A percentile compares a stretch with the other conserved stretches of the same genome.
These are phyloP conservation scores for Globisporangium irregulare DNA, from an alignment of 352 stramenopile genomes.

Conservation along the genomic window DNA sequence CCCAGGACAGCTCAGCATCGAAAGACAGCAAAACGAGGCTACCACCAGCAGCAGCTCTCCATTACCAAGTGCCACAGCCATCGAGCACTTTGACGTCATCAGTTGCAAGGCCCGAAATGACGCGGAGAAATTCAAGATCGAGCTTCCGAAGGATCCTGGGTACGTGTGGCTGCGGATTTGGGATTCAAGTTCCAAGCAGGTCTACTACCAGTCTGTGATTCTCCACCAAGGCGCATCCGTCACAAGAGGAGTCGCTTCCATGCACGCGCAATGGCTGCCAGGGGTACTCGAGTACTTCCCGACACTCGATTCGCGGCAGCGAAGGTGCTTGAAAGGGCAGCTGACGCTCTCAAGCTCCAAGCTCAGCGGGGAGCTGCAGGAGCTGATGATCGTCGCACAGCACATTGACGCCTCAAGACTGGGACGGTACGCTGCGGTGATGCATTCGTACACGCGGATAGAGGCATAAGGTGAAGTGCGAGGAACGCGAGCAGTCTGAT, in stretches of 20 bases:
- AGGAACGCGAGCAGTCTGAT: too few relatives aligned
- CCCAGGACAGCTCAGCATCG: constrained; percentile 8
- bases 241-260: constrained; percentile 8
- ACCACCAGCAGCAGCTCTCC: background rate
- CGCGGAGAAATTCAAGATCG: constrained; percentile 11
- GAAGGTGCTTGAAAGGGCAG: constrained; percentile 46
- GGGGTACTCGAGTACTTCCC: constrained; percentile 45
- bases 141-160: constrained; percentile 33
- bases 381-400: constrained; percentile 46
- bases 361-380: constrained; percentile 23
- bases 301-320: constrained; percentile 32
- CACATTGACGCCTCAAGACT: constrained; percentile 29
- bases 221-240: constrained; percentile 29
- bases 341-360: constrained; percentile 31
- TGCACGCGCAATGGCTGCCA: constrained; percentile 50
- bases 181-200: constrained; percentile 12
- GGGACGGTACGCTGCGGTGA: constrained; percentile 42
- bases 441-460: constrained; percentile 43
- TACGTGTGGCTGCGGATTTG: constrained; percentile 39
- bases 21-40: constrained; percentile 6
- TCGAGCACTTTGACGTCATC: constrained; percentile 35
- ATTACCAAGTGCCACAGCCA: constrained; percentile 9
- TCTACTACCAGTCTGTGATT: constrained; percentile 36
- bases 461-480: background rate
- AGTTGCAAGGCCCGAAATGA: constrained; percentile 12